Percentiles rank a stretch among this genome's conserved stretches.
Conservation (phyloP, 306 rosid genomes). For the Prunus mume region DNA sequence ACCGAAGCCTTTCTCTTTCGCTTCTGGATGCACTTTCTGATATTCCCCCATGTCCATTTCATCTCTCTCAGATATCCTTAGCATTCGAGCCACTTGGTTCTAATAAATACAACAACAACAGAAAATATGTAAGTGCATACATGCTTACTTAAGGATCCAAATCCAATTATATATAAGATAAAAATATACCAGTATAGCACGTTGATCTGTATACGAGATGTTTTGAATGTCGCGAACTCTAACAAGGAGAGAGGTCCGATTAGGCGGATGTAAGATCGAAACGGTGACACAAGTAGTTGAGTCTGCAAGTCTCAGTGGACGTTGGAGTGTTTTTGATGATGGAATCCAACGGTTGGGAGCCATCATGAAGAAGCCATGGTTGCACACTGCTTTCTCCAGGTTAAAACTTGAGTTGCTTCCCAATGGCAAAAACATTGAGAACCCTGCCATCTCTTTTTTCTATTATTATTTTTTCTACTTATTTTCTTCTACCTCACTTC, state of each 20-base stretch:
- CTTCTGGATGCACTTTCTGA: background rate
- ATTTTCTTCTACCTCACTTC: no score
- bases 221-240: background rate
- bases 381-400: slow-evolving; percentile 37
- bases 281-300: background rate
- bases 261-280: slow-evolving; percentile 17
- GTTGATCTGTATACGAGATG: slow-evolving; percentile 2
- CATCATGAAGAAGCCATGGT: slow-evolving; percentile 52
- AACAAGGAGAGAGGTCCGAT: slow-evolving; percentile 2
- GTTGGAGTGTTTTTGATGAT: slow-evolving; percentile 26
- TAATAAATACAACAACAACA: background rate
- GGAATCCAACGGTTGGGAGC: slow-evolving; percentile 45
- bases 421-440: background rate
- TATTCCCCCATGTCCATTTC: slow-evolving; percentile 1
- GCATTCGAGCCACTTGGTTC: slow-evolving; percentile 38
- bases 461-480: no score
- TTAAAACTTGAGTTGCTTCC: slow-evolving; percentile 4
- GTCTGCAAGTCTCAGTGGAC: slow-evolving; percentile 39
- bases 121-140: no score
- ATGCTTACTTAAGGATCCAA: no score
- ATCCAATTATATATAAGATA: no score
- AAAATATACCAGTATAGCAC: slow-evolving; percentile 8
- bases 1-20: slow-evolving; percentile 18
- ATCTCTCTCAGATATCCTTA: slow-evolving; percentile 17
- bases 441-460: background rate